Evolutionary conservation across 2,329 filamentous ascomycete species (phyloP), one percentile per base, ranked within the genome.

Genomic region (Paecilomyces sp.): DNA sequence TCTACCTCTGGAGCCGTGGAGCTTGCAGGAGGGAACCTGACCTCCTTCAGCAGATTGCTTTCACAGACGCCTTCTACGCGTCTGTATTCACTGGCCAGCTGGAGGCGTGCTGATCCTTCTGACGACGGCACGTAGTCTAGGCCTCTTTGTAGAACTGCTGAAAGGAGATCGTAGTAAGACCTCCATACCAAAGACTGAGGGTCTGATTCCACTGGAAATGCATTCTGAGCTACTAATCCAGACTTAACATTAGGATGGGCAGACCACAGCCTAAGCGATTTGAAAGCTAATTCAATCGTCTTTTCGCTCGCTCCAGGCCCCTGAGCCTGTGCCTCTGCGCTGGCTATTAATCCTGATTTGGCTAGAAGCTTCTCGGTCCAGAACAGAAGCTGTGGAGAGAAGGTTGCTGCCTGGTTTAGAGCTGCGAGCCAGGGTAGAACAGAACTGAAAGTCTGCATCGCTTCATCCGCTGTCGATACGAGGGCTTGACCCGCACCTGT

Each of bases 361-460:
- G 88, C 90, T 53, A 95, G 77, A 62, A 90, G 85, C 50, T 90
- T 82, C 72, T 95, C 91, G 1, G 88, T 84, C 91, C 91, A 95
- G 70, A 88, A 85, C 13, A 86, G 82, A 63, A 91, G 82, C 72
- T 94, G 88, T 63, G 82, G 83, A 36, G 82, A 82, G 47, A 85
- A 79, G 31, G 77, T 79, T 13, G 71, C 66, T 5, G 65, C 61
- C 22, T 72, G 68, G 30, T 66, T 68, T 25, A 73, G 72, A 25
- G 67, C 70, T 33, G 68, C 70, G 28, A 93, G 78, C 66, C 86
- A 86, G 7, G 85, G 82, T 53, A 91, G 72, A 3, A 88, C 82
- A 0, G 87, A 83, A 65, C 85, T 82, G 66, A 90, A 91, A 1
- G 87, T 83, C 47, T 80, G 77, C 15, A 91, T 76, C 1, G 90